A percentile compares a stretch with the other conserved stretches of the same genome.
These are phyloP conservation scores for Thuja plicata DNA, from an alignment of 83 land plant genomes.

Conservation along the genomic window DNA sequence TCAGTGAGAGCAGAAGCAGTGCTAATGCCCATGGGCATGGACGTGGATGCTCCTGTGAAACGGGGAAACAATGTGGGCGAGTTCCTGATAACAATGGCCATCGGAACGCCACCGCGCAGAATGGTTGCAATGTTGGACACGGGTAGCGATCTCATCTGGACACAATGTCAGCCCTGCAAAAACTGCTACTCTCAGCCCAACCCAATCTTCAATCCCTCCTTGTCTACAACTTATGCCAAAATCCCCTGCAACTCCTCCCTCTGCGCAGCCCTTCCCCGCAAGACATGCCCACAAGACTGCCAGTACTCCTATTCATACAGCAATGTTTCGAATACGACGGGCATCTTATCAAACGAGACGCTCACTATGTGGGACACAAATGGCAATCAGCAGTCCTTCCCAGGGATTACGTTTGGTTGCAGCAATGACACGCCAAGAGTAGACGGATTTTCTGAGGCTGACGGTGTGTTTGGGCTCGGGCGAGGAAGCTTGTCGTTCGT, in stretches of 20 bases:
- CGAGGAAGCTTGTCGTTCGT: not conserved
- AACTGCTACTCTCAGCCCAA: not conserved
- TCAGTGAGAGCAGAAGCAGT: not conserved
- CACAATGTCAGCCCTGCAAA: slow-evolving; percentile 12
- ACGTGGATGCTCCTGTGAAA: not conserved
- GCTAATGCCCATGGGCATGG: too few relatives aligned
- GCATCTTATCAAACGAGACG: slow-evolving; percentile 7
- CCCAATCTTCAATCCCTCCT: slow-evolving; percentile 11
- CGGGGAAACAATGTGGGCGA: not conserved
- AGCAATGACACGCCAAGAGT: not conserved
- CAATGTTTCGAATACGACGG: slow-evolving; percentile 7
- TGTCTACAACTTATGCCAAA: not conserved
- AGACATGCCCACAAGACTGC: not conserved
- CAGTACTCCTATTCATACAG: not conserved
- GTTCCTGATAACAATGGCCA: not conserved
- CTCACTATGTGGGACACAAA: not conserved
- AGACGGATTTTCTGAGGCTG: not conserved
- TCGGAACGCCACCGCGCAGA: slow-evolving; percentile 17
- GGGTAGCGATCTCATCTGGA: slow-evolving; percentile 24
- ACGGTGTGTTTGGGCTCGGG: not conserved
- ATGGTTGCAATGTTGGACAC: slow-evolving; percentile 10
- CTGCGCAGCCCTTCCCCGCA: not conserved
- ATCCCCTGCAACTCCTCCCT: not conserved
- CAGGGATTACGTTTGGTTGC: not conserved
- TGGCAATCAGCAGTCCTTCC: not conserved